Evolutionary conservation across 371 early-diverging fungal genomes (phyloP), one percentile per base, ranked within the genome.

Genomic region (Circinella umbellata): DNA sequence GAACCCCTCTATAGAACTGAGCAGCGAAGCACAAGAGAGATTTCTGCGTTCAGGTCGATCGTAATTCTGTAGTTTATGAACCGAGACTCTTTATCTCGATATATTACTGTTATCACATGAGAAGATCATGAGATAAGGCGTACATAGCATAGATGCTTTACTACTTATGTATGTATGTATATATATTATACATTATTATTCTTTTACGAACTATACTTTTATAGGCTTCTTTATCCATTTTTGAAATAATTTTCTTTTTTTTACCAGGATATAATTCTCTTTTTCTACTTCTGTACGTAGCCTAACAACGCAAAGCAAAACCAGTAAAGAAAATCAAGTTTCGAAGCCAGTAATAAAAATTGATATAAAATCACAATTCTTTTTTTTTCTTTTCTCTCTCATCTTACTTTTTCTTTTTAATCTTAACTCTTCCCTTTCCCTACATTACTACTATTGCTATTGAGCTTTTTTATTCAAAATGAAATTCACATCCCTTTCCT

Each of bases 291-390:
- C 57, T n/a, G n/a, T n/a, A n/a, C 18, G 57, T 61, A 61, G 62
- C 13, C 9, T 64, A 37, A 53, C 49, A 38, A 68, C 68, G 62
- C 68, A 62, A 68, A 68, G 63, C 54, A 20, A 62, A 68, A 68
- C 62, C 63, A 68, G 62, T 57, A 57, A 57, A 57, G 7, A 8
- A 27, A 64, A 8, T 8, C 27, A 18, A 14, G 17, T 63, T 39
- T 63, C 27, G 38, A 61, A 34, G 48, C 65, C 38, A 38, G 18
- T 64, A 35, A 13, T 20, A 15, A 34, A 60, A 8, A 60, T 60
- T 27, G 27, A 27, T 27, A 27, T 4, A 9, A 6, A 9, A 66
- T 15, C 61, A 66, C 27, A 15, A 20, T 47, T 37, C 34, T 37
- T 27, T 47, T 62, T 14, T 54, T 51, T 61, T 14, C 39, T 47